phyloP scores from a whole-genome alignment of 768 basidiomycete species.

The Trametes cinnabarina region DNA sequence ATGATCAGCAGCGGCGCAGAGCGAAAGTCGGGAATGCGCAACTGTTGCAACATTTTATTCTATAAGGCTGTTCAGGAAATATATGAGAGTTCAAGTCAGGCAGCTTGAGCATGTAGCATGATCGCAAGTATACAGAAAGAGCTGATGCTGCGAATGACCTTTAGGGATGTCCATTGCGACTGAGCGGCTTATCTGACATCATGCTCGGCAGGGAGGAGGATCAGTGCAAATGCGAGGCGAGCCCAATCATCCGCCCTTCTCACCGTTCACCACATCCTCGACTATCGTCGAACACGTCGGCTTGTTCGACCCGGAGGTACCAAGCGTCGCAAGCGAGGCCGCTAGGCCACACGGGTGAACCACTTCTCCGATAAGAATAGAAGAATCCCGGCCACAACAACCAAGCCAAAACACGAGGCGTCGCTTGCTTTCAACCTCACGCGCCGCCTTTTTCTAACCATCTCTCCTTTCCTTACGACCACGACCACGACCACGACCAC shows the following conservation, averaged over 20 bases:
- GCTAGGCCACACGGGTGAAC: constrained; percentile 13
- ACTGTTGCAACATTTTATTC: neutral
- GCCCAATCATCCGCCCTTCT: neutral
- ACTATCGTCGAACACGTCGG: constrained; percentile 4
- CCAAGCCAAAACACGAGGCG: constrained; percentile 11
- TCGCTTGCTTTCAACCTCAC: constrained; percentile 12
- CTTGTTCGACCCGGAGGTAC: constrained; percentile 10
- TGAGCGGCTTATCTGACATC: constrained; percentile 14
- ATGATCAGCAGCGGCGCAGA: neutral
- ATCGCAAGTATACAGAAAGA: neutral
- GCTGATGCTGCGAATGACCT: neutral
- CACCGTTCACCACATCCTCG: neutral
- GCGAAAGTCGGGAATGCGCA: neutral
- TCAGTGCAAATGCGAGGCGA: neutral
- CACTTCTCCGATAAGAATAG: constrained; percentile 20
- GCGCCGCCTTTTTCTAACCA: constrained; percentile 18
- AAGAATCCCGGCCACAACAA: constrained; percentile 11
- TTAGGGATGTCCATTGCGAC: neutral
- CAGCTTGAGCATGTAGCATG: neutral
- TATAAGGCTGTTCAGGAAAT: no score
- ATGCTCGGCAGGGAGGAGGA: constrained; percentile 7
- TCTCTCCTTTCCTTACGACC: constrained; percentile 28
- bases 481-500: constrained; percentile 10
- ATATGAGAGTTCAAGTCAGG: no score
- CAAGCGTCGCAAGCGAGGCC: constrained; percentile 17